phyloP scores from a whole-genome alignment of 139 green algal genomes.

The Eudorina sp. region DNA sequence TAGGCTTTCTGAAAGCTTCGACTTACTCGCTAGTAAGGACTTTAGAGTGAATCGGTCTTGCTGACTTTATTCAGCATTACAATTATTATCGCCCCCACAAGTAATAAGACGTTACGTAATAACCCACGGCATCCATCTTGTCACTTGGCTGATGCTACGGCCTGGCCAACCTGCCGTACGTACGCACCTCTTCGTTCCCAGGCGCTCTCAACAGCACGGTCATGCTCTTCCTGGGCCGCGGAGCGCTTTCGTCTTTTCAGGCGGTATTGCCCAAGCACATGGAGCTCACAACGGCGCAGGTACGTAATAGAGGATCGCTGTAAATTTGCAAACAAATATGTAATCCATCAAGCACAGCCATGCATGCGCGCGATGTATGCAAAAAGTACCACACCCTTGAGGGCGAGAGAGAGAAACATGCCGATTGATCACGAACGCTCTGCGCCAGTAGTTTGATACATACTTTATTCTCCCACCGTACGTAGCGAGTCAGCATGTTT shows the following conservation, averaged over 20 bases:
- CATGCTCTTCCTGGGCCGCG: conserved; percentile 22
- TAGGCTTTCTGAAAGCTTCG: too few species aligned
- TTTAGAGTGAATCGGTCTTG: too few species aligned
- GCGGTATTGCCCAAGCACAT: not conserved
- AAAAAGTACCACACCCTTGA: not conserved
- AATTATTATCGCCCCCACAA: too few species aligned
- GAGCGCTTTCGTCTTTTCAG: not conserved
- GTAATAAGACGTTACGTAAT: too few species aligned
- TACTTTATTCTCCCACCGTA: too few species aligned
- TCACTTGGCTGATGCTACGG: too few species aligned
- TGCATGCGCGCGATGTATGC: not conserved
- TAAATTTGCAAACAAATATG: not conserved
- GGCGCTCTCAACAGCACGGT: conserved; percentile 13
- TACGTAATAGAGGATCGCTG: not conserved
- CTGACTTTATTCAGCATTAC: too few species aligned
- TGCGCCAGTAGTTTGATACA: not conserved
- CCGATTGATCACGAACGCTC: too few species aligned
- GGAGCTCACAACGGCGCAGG: not conserved
- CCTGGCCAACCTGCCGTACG: too few species aligned
- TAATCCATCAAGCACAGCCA: not conserved
- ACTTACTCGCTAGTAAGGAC: too few species aligned
- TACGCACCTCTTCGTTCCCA: not conserved
- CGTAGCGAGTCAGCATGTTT: too few species aligned
- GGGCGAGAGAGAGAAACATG: not conserved
- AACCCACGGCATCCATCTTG: too few species aligned